Evolutionary conservation across 345 rosid genomes (phyloP), one percentile per base, ranked within the genome.

Genomic region (Citropsis articulata): DNA sequence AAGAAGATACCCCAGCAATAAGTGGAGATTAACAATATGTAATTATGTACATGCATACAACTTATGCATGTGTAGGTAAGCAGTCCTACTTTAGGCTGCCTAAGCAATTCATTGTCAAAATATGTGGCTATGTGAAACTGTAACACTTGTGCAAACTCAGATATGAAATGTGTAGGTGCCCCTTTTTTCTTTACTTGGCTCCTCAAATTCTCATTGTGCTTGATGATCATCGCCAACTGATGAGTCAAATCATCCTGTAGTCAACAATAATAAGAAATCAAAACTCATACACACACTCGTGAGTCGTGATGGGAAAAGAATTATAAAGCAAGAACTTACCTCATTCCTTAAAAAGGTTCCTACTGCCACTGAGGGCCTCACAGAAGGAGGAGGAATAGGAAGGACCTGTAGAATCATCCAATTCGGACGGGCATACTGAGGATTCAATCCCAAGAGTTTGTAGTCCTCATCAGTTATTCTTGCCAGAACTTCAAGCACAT

Each of bases 321-420:
- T 0, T 10, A 0, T 48, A 77, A 66, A 62, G 71, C 33, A 64
- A 73, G 67, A 31, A 42, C 89, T 84, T 87, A 74, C 97, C 91
- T 93, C 97, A 85, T 97, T 90, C 86, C 95, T 85, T 69, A 93
- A 89, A 56, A 97, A 90, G 74, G 97, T 88, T 82, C 90, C 93
- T 93, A 92, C 88, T 98, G 94, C 92, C 66, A 95, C 98, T 77
- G 99, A 95, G 27, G 99, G 97, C 82, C 99, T 92, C 70, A 95
- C 97, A 70, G 97, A 98, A 76, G 97, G 98, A 73, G 98, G 98
- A 56, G 98, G 98, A 74, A 95, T 92, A 66, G 98, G 99, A 78
- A 94, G 98, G 75, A 92, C 98, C 87, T 94, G 93, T 53, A 93
- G 84, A 84, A 94, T 95, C 99, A 94, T 95, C 97, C 99, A 92